A percentile compares a stretch with the other conserved stretches of the same genome.
phyloP scores from a whole-genome alignment of 2,329 filamentous ascomycete species.

The Kalaharituber pfeilii region DNA sequence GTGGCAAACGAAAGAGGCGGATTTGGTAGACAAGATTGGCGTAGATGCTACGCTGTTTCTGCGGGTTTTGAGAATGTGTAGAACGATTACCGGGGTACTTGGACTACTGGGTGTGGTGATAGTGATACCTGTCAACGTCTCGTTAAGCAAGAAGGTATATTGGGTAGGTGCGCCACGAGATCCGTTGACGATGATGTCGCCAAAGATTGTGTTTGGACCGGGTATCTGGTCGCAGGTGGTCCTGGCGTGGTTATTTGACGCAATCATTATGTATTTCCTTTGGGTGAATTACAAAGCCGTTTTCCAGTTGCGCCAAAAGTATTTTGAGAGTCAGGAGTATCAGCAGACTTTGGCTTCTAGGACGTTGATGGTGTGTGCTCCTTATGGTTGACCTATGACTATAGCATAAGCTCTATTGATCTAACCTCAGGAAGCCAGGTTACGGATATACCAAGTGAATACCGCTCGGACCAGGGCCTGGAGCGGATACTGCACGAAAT shows the following conservation, averaged over 20 bases:
- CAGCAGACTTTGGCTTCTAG: conserved; percentile 67
- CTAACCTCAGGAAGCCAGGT: conserved; percentile 35
- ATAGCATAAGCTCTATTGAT: background rate
- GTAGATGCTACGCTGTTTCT: conserved; percentile 85
- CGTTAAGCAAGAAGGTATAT: conserved; percentile 14
- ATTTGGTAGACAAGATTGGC: conserved; percentile 65
- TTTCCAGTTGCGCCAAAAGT: conserved; percentile 50
- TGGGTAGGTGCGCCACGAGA: conserved; percentile 3
- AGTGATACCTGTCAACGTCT: conserved; percentile 62
- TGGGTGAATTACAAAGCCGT: conserved; percentile 82
- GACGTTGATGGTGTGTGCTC: conserved; percentile 36
- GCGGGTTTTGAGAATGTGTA: conserved; percentile 74
- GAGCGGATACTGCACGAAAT: conserved; percentile 49
- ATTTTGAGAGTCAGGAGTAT: conserved; percentile 76
- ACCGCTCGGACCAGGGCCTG: conserved; percentile 70
- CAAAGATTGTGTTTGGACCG: conserved; percentile 36
- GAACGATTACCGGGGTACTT: conserved; percentile 67
- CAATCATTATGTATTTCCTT: conserved; percentile 61
- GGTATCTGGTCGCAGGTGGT: conserved; percentile 44
- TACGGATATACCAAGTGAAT: conserved; percentile 64
- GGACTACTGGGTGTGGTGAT: conserved; percentile 56
- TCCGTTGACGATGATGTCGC: conserved; percentile 41
- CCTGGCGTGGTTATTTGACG: conserved; percentile 48
- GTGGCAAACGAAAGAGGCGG: conserved; percentile 56
- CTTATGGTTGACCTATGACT: conserved; percentile 2